These are phyloP conservation scores for Salicornia ramosissima DNA, from an alignment of 148 eudicot genomes.

Conservation along the genomic window DNA sequence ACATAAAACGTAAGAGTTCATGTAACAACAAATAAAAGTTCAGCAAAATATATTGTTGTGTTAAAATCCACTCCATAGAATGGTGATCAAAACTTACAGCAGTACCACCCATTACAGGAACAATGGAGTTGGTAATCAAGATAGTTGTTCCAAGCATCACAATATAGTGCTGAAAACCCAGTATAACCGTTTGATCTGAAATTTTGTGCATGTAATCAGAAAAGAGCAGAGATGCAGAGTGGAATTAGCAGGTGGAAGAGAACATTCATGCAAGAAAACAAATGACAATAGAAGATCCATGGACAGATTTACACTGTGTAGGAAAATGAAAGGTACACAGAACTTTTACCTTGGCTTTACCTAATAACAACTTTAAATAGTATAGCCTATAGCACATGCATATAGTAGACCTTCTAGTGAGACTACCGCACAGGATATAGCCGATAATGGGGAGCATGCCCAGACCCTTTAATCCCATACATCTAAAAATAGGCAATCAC, in stretches of 20 bases:
- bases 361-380: background rate
- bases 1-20: conserved; percentile 8
- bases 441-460: background rate
- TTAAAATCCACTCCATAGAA: background rate
- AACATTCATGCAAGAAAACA: background rate
- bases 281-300: background rate
- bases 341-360: background rate
- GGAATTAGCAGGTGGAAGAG: background rate
- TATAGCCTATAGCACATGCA: background rate
- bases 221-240: background rate
- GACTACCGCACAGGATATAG: background rate
- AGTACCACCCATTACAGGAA: conserved; percentile 82
- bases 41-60: background rate
- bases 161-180: conserved; percentile 89
- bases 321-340: background rate
- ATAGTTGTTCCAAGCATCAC: conserved; percentile 94
- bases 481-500: too few species aligned
- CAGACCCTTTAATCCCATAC: background rate
- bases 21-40: conserved; percentile 4
- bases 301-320: background rate
- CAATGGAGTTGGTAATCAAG: conserved; percentile 60
- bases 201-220: background rate
- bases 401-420: background rate
- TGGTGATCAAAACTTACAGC: conserved; percentile 40
- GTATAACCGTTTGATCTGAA: conserved; percentile 62